Evolutionary conservation across 139 green algal genomes (phyloP), one percentile per base, ranked within the genome.

Genomic region (Chlamydomonas sp.): DNA sequence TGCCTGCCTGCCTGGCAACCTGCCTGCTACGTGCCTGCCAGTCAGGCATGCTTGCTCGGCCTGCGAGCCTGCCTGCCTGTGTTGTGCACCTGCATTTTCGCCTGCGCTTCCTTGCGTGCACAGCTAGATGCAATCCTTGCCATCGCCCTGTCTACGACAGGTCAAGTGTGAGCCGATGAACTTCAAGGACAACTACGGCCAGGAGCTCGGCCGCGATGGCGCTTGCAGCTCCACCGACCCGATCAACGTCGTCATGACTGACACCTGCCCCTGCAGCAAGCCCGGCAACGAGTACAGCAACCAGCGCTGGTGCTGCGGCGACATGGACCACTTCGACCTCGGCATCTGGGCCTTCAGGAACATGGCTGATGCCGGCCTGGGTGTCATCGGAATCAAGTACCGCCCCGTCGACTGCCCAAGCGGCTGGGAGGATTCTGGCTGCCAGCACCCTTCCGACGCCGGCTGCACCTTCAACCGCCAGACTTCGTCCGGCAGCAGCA

Each of bases 331-430:
- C 54, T 31, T 64, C n/a, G 54, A 64, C 54, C 16, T 64, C 6
- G 54, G 54, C 16, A 31, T 64, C 24, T 64, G 54, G 54, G 54
- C 54, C 54, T 64, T 64, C 54, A 64, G 33, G 60, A 22, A 70
- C n/a, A n/a, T 70, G 20, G 64, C 64, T 33, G 64, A 70, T n/a
- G 8, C 64, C 33, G 64, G 64, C 33, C 20, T 39, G 24, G 64
- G 64, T 29, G 64, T 70, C 35, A 58, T 70, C 38, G 64, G 64
- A 5, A 58, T 70, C 64, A 10, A 70, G 37, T 70, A 59, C 35
- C 64, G 64, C 36, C 24, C 35, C 13, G 37, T 70, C 24, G 16
- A 22, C 24, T 70, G 64, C 38, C 36, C 37, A 13, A n/a, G 64
- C 64, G n/a, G 64, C 28, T n/a, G n/a, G n/a, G n/a, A n/a, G n/a